Percentiles rank a stretch among this genome's conserved stretches.
Evolutionary conservation across 768 basidiomycete species (phyloP).

Genomic region (Boletus vermiculosoides): DNA sequence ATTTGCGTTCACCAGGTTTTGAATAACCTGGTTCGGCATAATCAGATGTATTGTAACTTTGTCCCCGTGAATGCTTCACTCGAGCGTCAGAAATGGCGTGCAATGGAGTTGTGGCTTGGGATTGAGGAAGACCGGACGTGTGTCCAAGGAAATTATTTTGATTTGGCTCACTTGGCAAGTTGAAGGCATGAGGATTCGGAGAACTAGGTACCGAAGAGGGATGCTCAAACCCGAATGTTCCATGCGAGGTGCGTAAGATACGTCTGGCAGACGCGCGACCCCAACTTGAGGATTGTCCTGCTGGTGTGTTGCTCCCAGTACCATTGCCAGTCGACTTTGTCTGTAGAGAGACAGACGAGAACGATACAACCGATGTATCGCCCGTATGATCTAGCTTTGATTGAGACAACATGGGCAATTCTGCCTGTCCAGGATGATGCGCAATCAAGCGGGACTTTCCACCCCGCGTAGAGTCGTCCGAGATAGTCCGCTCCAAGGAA

Average conservation of each 20-base stretch:
- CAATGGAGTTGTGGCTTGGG: conserved; percentile 17
- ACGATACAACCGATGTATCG: conserved; percentile 32
- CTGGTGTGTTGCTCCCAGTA: conserved; percentile 21
- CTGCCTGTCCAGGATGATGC: conserved; percentile 15
- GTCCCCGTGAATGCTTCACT: conserved; percentile 25
- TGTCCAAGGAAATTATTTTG: conserved; percentile 6
- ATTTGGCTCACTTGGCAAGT: conserved; percentile 17
- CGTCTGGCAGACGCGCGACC: conserved; percentile 52
- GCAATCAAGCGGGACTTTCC: conserved; percentile 9
- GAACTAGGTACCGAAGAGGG: conserved; percentile 52
- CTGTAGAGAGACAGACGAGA: conserved; percentile 36
- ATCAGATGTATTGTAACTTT: conserved; percentile 27
- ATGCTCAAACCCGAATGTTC: conserved; percentile 67
- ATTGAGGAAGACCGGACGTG: conserved; percentile 7
- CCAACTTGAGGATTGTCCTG: conserved; percentile 53
- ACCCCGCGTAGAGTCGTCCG: conserved; percentile 25
- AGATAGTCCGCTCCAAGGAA: conserved; percentile 26
- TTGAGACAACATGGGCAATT: conserved; percentile 22
- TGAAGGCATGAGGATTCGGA: conserved; percentile 23
- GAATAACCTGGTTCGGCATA: conserved; percentile 16
- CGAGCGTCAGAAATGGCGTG: conserved; percentile 35
- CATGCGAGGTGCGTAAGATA: conserved; percentile 46
- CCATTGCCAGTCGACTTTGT: conserved; percentile 39
- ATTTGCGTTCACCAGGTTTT: conserved; percentile 18
- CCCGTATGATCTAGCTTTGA: conserved; percentile 40